Conservation (phyloP, 2,329 filamentous ascomycete genomes). For the Colletotrichum musicola region DNA sequence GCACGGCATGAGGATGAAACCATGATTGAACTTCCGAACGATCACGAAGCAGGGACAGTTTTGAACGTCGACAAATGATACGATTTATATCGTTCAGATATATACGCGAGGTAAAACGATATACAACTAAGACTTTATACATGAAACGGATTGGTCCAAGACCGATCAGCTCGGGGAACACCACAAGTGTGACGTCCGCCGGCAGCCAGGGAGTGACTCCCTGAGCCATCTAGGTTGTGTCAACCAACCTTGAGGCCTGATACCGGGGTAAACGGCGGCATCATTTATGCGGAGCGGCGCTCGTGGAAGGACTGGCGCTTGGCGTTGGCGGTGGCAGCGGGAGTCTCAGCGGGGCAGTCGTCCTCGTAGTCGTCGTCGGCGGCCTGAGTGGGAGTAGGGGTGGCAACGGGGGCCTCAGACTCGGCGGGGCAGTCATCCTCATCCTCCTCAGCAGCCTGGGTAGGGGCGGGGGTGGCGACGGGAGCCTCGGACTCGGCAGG, state of each 20-base stretch:
- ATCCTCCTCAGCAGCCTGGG: constrained; percentile 5
- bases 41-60: not conserved
- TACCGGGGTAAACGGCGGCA: not conserved
- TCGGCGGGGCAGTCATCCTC: constrained; percentile 34
- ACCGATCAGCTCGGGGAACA: constrained; percentile 15
- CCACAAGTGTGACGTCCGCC: constrained; percentile 24
- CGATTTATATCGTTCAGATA: constrained; percentile 33
- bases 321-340: constrained; percentile 15
- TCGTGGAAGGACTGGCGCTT: constrained; percentile 40
- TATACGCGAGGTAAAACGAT: constrained; percentile 34
- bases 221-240: not conserved
- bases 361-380: constrained; percentile 20
- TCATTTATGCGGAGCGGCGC: constrained; percentile 31
- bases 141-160: constrained; percentile 27
- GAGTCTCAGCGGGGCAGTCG: constrained; percentile 31
- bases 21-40: not conserved
- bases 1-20: not conserved
- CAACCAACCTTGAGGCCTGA: not conserved
- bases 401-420: constrained; percentile 10
- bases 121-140: constrained; percentile 36
- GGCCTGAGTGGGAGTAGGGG: constrained; percentile 18
- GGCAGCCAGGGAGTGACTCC: constrained; percentile 1
- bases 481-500: constrained; percentile 1
- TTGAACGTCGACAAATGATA: constrained; percentile 28
- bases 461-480: not conserved